Percentiles rank a stretch among this genome's conserved stretches.
These are phyloP conservation scores for Fistulifera pelliculosa DNA, from an alignment of 108 stramenopile genomes.

Conservation along the genomic window DNA sequence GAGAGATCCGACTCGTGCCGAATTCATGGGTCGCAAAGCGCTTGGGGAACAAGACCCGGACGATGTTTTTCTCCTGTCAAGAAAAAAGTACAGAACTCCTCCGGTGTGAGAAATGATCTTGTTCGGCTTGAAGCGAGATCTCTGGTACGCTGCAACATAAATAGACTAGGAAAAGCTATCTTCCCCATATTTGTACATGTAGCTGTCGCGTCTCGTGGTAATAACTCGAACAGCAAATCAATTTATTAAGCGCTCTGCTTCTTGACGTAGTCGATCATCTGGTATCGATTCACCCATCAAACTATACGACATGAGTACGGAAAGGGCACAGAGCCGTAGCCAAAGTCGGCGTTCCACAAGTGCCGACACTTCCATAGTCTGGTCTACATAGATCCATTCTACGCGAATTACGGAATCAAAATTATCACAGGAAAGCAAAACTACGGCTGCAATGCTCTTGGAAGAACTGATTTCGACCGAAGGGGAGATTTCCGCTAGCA, in stretches of 20 bases:
- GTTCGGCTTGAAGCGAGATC: background rate
- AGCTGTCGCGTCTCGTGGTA: too few relatives aligned
- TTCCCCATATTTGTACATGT: too few relatives aligned
- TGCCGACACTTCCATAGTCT: background rate
- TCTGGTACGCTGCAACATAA: background rate
- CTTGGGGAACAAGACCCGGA: conserved; percentile 86
- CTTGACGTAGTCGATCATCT: background rate
- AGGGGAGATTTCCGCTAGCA: conserved; percentile 19
- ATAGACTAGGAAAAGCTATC: background rate
- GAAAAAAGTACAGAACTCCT: conserved; percentile 18
- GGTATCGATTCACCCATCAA: background rate
- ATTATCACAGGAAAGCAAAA: conserved; percentile 14
- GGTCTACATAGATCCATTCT: conserved; percentile 34
- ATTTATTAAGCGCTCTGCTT: too few relatives aligned
- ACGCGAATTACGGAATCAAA: conserved; percentile 16
- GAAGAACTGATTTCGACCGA: background rate
- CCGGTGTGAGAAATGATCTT: background rate
- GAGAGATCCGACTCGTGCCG: conserved; percentile 72
- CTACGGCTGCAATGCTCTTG: conserved; percentile 15
- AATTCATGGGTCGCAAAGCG: conserved; percentile 67
- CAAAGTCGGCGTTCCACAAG: background rate
- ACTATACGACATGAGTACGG: background rate
- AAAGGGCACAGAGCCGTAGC: background rate
- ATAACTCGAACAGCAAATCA: too few relatives aligned
- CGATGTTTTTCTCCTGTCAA: conserved; percentile 75